Evolutionary conservation across 2,329 filamentous ascomycete genomes (phyloP).

Genomic region (Podosphaera xanthii): DNA sequence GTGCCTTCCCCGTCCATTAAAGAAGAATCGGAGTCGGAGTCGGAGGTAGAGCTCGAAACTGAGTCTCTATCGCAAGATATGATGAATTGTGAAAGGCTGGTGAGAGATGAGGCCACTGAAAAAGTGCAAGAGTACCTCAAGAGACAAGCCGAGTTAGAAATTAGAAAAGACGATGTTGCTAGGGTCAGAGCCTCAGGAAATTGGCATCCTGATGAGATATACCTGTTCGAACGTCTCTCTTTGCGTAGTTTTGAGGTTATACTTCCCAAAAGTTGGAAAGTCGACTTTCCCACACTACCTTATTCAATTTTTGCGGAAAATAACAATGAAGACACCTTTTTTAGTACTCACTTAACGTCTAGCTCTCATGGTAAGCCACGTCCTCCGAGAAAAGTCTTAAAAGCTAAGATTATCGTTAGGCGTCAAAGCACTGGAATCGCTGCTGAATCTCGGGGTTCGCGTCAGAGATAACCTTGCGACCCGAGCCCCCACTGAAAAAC

Average conservation of each 20-base stretch:
- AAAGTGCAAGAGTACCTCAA: slow-evolving; percentile 14
- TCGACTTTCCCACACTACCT: slow-evolving; percentile 15
- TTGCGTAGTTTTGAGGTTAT: slow-evolving; percentile 14
- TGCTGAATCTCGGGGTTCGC: slow-evolving; percentile 12
- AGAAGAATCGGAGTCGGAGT: neutral
- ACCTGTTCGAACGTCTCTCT: slow-evolving; percentile 13
- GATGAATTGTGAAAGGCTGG: too few relatives aligned
- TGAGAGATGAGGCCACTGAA: neutral
- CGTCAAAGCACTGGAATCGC: slow-evolving; percentile 11
- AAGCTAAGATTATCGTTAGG: slow-evolving; percentile 5
- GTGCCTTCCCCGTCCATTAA: too few relatives aligned
- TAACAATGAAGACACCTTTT: slow-evolving; percentile 9
- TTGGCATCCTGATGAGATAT: slow-evolving; percentile 14
- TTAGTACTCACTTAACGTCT: slow-evolving; percentile 11
- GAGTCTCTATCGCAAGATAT: too few relatives aligned
- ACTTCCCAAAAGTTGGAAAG: slow-evolving; percentile 11
- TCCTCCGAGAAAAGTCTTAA: neutral
- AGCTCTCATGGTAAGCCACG: slow-evolving; percentile 10
- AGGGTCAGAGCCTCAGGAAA: slow-evolving; percentile 9
- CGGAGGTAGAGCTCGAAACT: slow-evolving; percentile 2
- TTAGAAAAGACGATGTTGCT: slow-evolving; percentile 9
- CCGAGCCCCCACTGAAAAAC: slow-evolving; percentile 6
- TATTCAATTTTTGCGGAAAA: slow-evolving; percentile 10
- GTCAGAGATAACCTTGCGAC: slow-evolving; percentile 8
- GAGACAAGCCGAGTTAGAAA: slow-evolving; percentile 11